Percentiles rank a stretch among this genome's conserved stretches.
phyloP scores from a whole-genome alignment of 352 stramenopile genomes.

The Globisporangium radiosum region DNA sequence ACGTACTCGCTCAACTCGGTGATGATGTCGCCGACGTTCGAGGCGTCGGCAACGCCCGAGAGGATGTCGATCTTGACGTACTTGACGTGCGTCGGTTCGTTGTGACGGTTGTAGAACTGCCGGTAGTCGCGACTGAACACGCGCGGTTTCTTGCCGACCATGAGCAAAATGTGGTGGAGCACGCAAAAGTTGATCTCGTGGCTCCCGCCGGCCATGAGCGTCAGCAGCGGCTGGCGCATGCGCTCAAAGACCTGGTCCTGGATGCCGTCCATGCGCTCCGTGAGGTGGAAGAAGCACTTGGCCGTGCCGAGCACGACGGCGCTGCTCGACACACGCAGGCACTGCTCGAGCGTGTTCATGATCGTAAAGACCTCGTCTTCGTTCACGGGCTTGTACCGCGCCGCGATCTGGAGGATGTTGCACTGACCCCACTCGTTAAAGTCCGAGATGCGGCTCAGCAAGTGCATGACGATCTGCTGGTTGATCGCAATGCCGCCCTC shows the following conservation, averaged over 20 bases:
- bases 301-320: slow-evolving; percentile 95
- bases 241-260: slow-evolving; percentile 86
- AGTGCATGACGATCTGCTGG: slow-evolving; percentile 95
- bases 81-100: slow-evolving; percentile 97
- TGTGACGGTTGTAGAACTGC: slow-evolving; percentile 97
- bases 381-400: slow-evolving; percentile 91
- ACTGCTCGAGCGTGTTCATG: slow-evolving; percentile 96
- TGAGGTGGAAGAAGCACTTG: slow-evolving; percentile 97
- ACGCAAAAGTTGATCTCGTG: slow-evolving; percentile 94
- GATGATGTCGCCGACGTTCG: slow-evolving; percentile 95
- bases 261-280: slow-evolving; percentile 88
- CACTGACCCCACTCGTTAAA: slow-evolving; percentile 99
- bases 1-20: slow-evolving; percentile 97
- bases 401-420: slow-evolving; percentile 93
- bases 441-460: slow-evolving; percentile 97
- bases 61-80: slow-evolving; percentile 97
- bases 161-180: slow-evolving; percentile 95
- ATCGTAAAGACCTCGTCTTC: slow-evolving; percentile 97
- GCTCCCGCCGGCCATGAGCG: slow-evolving; percentile 93
- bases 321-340: slow-evolving; percentile 93
- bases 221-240: slow-evolving; percentile 96
- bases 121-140: slow-evolving; percentile 98
- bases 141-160: slow-evolving; percentile 92
- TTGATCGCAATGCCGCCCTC: slow-evolving; percentile 97
- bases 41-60: slow-evolving; percentile 90